phyloP scores from a whole-genome alignment of 768 basidiomycete species.

The Tulasnella calospora region DNA sequence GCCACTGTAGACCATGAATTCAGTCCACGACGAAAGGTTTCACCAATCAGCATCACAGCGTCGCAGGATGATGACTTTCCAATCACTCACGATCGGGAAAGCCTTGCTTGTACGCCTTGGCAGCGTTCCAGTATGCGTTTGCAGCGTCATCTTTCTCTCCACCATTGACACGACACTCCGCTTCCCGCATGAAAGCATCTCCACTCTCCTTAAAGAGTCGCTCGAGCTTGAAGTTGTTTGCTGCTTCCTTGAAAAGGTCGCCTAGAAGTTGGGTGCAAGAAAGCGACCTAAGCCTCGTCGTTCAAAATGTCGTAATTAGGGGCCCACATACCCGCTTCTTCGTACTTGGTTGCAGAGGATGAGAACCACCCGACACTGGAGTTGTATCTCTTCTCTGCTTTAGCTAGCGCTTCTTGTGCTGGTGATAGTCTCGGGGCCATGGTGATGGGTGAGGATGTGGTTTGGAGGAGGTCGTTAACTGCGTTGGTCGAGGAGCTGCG shows the following conservation, averaged over 20 bases:
- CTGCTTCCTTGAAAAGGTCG: slow-evolving; percentile 25
- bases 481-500: neutral
- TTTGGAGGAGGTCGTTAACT: neutral
- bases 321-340: slow-evolving; percentile 45
- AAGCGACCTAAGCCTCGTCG: neutral
- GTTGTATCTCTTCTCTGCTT: slow-evolving; percentile 28
- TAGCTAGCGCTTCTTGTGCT: slow-evolving; percentile 24
- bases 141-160: slow-evolving; percentile 92
- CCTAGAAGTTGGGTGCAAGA: neutral
- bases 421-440: slow-evolving; percentile 24
- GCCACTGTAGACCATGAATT: slow-evolving; percentile 56
- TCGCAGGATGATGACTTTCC: neutral
- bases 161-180: slow-evolving; percentile 85
- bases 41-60: neutral
- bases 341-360: slow-evolving; percentile 39
- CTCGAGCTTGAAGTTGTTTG: slow-evolving; percentile 54
- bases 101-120: slow-evolving; percentile 90
- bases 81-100: slow-evolving; percentile 67
- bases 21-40: neutral
- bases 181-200: slow-evolving; percentile 86
- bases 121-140: slow-evolving; percentile 97
- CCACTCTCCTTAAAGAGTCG: slow-evolving; percentile 89
- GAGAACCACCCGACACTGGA: slow-evolving; percentile 38
- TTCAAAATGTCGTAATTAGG: neutral
- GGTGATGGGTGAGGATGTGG: neutral